Evolutionary conservation across 805 yeast species (phyloP).

Genomic region (Suhomyces emberorum): DNA sequence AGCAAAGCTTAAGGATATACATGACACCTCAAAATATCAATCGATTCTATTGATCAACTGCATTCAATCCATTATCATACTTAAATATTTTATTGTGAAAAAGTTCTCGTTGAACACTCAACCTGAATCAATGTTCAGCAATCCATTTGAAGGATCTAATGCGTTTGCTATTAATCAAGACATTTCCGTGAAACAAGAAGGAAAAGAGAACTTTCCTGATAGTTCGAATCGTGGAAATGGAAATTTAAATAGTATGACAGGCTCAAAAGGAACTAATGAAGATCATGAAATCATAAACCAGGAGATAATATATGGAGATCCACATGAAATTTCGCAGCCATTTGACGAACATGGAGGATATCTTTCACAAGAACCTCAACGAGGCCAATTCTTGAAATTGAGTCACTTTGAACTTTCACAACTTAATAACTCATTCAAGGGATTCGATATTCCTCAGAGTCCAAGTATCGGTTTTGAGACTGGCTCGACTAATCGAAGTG

Average conservation of each 20-base stretch:
- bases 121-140: slow-evolving; percentile 1
- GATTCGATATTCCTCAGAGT: slow-evolving; percentile 20
- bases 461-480: neutral
- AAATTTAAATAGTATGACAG: neutral
- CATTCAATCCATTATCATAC: slow-evolving; percentile 28
- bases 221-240: neutral
- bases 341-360: neutral
- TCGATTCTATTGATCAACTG: slow-evolving; percentile 23
- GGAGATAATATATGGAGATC: slow-evolving; percentile 7
- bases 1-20: slow-evolving; percentile 14
- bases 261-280: neutral
- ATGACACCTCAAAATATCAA: slow-evolving; percentile 11
- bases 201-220: neutral
- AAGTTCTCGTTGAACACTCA: slow-evolving; percentile 4
- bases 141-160: no score
- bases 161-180: neutral
- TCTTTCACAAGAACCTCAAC: no score
- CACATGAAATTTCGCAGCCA: slow-evolving; percentile 2
- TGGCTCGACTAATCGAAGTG: slow-evolving; percentile 10
- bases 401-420: slow-evolving; percentile 24
- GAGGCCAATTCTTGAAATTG: slow-evolving; percentile 8
- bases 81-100: slow-evolving; percentile 26
- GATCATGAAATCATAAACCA: slow-evolving; percentile 7
- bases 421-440: slow-evolving; percentile 17
- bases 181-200: neutral